phyloP scores from a whole-genome alignment of 2,329 filamentous ascomycete genomes.

The Fusarium irregulare region DNA sequence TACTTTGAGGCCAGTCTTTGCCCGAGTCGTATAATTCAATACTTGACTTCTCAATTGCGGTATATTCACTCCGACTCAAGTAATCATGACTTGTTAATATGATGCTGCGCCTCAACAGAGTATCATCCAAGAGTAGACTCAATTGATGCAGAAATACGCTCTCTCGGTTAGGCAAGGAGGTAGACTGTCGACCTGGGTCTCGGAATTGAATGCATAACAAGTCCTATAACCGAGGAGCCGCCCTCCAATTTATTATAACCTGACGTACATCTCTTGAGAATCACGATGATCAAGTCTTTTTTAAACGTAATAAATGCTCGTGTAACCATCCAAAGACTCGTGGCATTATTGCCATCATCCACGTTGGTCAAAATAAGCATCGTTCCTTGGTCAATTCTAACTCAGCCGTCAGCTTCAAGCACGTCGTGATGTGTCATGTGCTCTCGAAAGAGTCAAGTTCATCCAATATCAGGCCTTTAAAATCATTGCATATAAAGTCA shows the following conservation, averaged over 20 bases:
- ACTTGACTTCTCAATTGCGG: constrained; percentile 12
- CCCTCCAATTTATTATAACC: background rate
- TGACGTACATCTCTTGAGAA: background rate
- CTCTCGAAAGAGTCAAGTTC: constrained; percentile 5
- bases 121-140: constrained; percentile 17
- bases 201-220: background rate
- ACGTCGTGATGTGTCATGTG: background rate
- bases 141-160: background rate
- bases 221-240: background rate
- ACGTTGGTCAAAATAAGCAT: constrained; percentile 6
- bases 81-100: constrained; percentile 4
- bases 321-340: constrained; percentile 30
- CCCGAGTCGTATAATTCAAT: background rate
- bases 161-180: background rate
- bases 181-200: background rate
- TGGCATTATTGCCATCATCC: constrained; percentile 16
- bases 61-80: constrained; percentile 1
- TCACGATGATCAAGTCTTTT: background rate
- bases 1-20: constrained; percentile 19
- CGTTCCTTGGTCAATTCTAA: constrained; percentile 1
- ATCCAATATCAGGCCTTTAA: background rate
- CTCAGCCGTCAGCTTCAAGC: constrained; percentile 17
- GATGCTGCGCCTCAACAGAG: constrained; percentile 25
- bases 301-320: constrained; percentile 3
- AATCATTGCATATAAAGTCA: background rate